A percentile compares a stretch with the other conserved stretches of the same genome.
phyloP scores from a whole-genome alignment of 2,329 filamentous ascomycete species.

The Blastomyces percursus region DNA sequence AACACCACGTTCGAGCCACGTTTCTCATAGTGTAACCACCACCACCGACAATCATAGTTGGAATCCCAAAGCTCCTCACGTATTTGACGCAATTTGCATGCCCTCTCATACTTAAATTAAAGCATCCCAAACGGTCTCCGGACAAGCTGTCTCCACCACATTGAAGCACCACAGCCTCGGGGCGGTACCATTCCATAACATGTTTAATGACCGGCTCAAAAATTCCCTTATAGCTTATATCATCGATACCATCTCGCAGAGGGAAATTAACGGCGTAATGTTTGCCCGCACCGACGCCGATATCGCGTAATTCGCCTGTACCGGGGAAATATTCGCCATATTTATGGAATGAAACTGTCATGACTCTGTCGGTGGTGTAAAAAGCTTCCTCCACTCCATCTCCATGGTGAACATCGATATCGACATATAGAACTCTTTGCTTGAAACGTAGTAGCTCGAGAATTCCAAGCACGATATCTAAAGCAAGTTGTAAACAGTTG shows the following conservation, averaged over 20 bases:
- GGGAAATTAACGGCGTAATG: slow-evolving; percentile 61
- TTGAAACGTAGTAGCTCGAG: slow-evolving; percentile 54
- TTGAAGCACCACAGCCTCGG: slow-evolving; percentile 57
- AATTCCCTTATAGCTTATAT: slow-evolving; percentile 55
- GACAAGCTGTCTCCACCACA: slow-evolving; percentile 59
- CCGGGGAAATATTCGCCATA: slow-evolving; percentile 64
- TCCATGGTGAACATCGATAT: slow-evolving; percentile 57
- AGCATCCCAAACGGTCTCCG: slow-evolving; percentile 56
- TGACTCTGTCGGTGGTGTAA: slow-evolving; percentile 60
- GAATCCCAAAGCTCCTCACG: slow-evolving; percentile 56
- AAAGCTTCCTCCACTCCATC: slow-evolving; percentile 62
- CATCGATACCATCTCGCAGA: slow-evolving; percentile 57
- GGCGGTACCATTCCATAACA: slow-evolving; percentile 59
- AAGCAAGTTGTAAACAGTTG: slow-evolving; percentile 12
- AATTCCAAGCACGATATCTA: slow-evolving; percentile 56
- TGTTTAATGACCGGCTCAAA: slow-evolving; percentile 58
- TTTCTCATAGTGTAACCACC: slow-evolving; percentile 62
- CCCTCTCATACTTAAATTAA: slow-evolving; percentile 59
- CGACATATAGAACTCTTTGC: slow-evolving; percentile 54
- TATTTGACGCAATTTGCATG: slow-evolving; percentile 61
- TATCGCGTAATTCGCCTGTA: slow-evolving; percentile 57
- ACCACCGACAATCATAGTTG: slow-evolving; percentile 54
- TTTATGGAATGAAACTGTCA: slow-evolving; percentile 63
- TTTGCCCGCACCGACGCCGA: slow-evolving; percentile 56
- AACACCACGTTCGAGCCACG: slow-evolving; percentile 51